phyloP scores from a whole-genome alignment of 23 red algal species.

The Agarophyton chilense region DNA sequence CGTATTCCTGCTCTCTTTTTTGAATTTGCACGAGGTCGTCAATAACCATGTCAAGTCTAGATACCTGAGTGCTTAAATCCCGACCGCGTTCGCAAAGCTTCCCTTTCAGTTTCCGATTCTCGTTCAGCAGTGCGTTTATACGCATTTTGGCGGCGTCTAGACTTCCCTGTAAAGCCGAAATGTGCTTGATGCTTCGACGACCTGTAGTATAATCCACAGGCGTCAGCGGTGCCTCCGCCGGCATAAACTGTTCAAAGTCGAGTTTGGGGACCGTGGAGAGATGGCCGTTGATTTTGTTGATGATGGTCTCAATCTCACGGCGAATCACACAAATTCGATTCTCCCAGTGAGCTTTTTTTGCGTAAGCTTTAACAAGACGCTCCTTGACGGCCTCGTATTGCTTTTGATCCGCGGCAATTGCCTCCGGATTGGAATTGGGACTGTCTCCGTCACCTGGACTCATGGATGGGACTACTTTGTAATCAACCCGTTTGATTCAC shows the following conservation, averaged over 20 bases:
- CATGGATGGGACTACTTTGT: background rate
- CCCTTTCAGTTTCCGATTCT: background rate
- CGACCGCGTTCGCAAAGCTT: background rate
- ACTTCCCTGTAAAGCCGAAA: slow-evolving; percentile 6
- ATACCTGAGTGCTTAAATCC: background rate
- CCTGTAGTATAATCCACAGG: background rate
- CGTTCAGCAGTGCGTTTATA: slow-evolving; percentile 5
- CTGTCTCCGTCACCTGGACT: no score
- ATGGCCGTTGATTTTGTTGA: slow-evolving; percentile 19
- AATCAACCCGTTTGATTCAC: background rate
- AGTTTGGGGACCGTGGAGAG: background rate
- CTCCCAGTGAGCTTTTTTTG: slow-evolving; percentile 11
- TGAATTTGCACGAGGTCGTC: background rate
- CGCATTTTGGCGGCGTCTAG: background rate
- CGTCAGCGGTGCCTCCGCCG: background rate
- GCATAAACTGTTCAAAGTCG: slow-evolving; percentile 5
- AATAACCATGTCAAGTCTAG: background rate
- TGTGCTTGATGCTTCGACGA: background rate
- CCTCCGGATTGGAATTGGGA: background rate
- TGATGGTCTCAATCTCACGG: background rate
- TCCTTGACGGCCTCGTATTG: background rate
- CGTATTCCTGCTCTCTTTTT: background rate
- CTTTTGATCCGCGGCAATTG: background rate
- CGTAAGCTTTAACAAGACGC: slow-evolving; percentile 1
- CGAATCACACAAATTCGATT: background rate